Base-by-base conservation (phyloP, 257 asterid genomes). In the Primulina tabacum region DNA sequence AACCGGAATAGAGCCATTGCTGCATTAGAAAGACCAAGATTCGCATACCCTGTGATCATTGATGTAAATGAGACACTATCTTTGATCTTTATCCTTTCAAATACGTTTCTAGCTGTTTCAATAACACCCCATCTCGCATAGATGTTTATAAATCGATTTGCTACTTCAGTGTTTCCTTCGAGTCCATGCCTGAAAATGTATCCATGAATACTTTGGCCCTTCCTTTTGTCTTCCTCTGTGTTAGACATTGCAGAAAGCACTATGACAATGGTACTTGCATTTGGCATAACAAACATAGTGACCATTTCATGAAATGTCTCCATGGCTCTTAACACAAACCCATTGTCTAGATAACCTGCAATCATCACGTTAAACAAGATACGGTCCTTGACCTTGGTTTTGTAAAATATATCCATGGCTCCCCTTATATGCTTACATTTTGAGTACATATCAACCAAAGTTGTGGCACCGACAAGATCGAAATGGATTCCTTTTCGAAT, bases 11-110 rank as follows among this genome's bases (percentile, higher is more conserved):
- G 62, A 18, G 69, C 3, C 43, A 82, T 24, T 32, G 85, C 90
- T 68, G 81, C 84, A 14, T 82, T 52, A 20, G 81, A 71, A 62
- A 64, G 67, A 34, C 83, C 77, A 4, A 60, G 77, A 64, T 73
- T 80, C 73, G 70, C 76, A 7, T 76, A 70, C 43, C 77, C 87
- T 18, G 77, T 80, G 67, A 87, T 80, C 73, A 85, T 70, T 14
- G 90, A 78, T 17, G 90, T 83, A 89, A 90, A 87, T 2, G 90
- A 81, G 1, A 87, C 80, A 1, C 52, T 33, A 69, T 87, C 94
- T 67, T 80, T 85, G 56, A 53, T 14, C 58, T 20, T 66, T 5
- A 78, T 72, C 67, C 64, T 28, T 24, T 74, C 81, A 75, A 87
- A 87, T 11, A 78, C 75, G 20, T 18, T 56, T 55, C 76, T 71